Percentiles rank a stretch among this genome's conserved stretches.
Conservation (phyloP, 257 asterid genomes). For the Nemophila menziesii region DNA sequence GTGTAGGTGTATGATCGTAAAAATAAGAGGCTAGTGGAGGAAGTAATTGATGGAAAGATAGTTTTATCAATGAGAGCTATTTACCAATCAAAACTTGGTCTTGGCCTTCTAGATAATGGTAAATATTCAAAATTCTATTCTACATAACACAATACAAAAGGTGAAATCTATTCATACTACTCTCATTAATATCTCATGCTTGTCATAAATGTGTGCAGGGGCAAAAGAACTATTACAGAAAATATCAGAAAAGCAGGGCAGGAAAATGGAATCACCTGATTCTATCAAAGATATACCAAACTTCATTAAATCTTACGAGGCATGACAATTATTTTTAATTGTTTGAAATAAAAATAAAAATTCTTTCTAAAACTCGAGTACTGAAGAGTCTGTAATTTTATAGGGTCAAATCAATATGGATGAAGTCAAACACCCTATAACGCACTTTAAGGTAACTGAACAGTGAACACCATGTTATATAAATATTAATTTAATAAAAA, state of each 20-base stretch:
- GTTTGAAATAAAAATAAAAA: too few species aligned
- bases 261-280: constrained; percentile 77
- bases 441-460: constrained; percentile 68
- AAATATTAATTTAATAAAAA: not conserved
- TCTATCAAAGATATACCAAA: constrained; percentile 74
- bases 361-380: too few species aligned
- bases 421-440: constrained; percentile 73
- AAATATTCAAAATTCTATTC: constrained; percentile 8
- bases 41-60: constrained; percentile 85
- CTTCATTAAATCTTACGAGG: constrained; percentile 43
- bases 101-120: constrained; percentile 95
- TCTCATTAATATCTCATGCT: not conserved
- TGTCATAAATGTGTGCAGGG: constrained; percentile 38
- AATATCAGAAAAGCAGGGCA: constrained; percentile 95
- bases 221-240: constrained; percentile 83
- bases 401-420: constrained; percentile 86
- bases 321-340: constrained; percentile 5
- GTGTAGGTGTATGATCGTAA: constrained; percentile 82
- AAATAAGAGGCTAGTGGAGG: constrained; percentile 87
- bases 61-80: constrained; percentile 91
- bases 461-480: too few species aligned
- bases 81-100: constrained; percentile 85
- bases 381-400: constrained; percentile 15
- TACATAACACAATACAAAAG: too few species aligned
- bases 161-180: not conserved